Conservation (phyloP, 2,329 filamentous ascomycete genomes). For the Colletotrichum tamarilloi region DNA sequence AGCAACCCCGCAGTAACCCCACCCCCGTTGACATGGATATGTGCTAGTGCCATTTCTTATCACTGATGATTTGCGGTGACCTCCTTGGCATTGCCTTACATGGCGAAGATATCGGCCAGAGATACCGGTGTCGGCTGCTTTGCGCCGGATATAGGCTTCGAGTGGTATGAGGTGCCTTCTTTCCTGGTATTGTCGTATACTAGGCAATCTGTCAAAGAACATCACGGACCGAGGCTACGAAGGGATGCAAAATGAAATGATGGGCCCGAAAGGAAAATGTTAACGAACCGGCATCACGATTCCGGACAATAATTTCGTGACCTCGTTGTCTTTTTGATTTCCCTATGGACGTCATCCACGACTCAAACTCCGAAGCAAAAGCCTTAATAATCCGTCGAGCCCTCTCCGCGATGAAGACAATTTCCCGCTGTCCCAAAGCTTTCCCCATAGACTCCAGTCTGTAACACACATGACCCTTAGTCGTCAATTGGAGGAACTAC, state of each 20-base stretch:
- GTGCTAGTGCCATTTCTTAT: background rate
- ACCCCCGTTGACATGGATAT: background rate
- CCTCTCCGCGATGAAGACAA: too few relatives aligned
- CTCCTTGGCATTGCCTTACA: background rate
- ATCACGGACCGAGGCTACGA: too few relatives aligned
- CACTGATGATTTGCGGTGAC: background rate
- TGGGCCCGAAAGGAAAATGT: too few relatives aligned
- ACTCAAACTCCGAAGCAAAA: too few relatives aligned
- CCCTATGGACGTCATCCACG: too few relatives aligned
- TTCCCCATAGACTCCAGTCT: background rate
- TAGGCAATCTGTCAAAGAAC: background rate
- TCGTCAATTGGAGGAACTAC: background rate
- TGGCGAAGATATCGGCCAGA: background rate
- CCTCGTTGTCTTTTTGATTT: too few relatives aligned
- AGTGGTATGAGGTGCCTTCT: background rate
- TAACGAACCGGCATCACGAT: too few relatives aligned
- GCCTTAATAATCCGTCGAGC: too few relatives aligned
- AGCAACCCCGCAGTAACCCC: background rate
- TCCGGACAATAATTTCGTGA: too few relatives aligned
- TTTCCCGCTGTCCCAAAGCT: background rate
- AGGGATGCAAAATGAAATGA: too few relatives aligned
- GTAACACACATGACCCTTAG: background rate
- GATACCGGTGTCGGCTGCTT: background rate
- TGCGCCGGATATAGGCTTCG: background rate
- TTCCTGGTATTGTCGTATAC: background rate